A percentile compares a stretch with the other conserved stretches of the same genome.
Evolutionary conservation across 768 basidiomycete species (phyloP).

Genomic region (Arthromyces matolae): DNA sequence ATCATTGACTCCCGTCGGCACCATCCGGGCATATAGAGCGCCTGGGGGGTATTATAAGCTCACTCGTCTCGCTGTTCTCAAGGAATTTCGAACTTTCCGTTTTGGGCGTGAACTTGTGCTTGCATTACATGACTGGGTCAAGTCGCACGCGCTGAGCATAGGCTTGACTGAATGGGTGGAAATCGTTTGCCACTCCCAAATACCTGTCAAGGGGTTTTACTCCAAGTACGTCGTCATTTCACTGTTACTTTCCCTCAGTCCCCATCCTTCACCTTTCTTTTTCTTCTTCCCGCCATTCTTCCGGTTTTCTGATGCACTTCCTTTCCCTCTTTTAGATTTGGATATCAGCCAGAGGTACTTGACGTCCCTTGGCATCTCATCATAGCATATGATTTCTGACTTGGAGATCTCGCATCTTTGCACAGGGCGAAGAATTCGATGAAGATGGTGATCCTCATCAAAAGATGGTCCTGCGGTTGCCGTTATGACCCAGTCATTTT

Average conservation of each 20-base stretch:
- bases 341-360: slow-evolving; percentile 65
- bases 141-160: slow-evolving; percentile 34
- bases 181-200: slow-evolving; percentile 67
- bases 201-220: slow-evolving; percentile 71
- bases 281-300: neutral
- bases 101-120: slow-evolving; percentile 68
- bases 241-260: slow-evolving; percentile 1
- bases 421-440: slow-evolving; percentile 69
- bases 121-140: slow-evolving; percentile 58
- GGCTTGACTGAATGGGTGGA: slow-evolving; percentile 28
- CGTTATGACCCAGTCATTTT: slow-evolving; percentile 21
- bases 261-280: neutral
- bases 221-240: slow-evolving; percentile 50
- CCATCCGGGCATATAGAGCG: slow-evolving; percentile 50
- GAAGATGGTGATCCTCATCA: slow-evolving; percentile 87
- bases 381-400: slow-evolving; percentile 3
- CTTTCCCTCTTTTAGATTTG: slow-evolving; percentile 47
- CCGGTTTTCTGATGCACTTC: slow-evolving; percentile 5
- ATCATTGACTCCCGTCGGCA: slow-evolving; percentile 63
- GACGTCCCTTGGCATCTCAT: slow-evolving; percentile 18
- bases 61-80: slow-evolving; percentile 63
- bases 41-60: slow-evolving; percentile 64
- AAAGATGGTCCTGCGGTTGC: slow-evolving; percentile 65
- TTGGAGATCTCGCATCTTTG: slow-evolving; percentile 22
- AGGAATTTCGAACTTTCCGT: slow-evolving; percentile 56